These are phyloP conservation scores for Rhizophagus sp. DNA, from an alignment of 192 early-diverging fungal genomes.

Conservation along the genomic window DNA sequence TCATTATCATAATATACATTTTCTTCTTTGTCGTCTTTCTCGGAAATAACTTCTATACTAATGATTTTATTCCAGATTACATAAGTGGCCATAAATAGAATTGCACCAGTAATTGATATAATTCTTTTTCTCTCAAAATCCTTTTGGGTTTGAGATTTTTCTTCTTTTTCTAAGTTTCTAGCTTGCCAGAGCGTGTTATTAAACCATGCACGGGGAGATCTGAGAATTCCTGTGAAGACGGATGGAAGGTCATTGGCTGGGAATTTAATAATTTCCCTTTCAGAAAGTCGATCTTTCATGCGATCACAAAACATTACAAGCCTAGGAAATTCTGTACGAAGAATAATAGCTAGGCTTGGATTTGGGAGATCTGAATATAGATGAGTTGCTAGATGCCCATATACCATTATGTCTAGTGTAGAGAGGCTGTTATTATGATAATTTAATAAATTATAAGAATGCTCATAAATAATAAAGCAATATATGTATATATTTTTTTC, in stretches of 20 bases:
- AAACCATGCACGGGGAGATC: constrained; percentile 44
- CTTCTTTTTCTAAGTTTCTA: constrained; percentile 26
- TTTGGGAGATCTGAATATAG: constrained; percentile 73
- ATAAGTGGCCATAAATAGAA: constrained; percentile 50
- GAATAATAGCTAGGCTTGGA: constrained; percentile 64
- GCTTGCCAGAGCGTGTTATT: constrained; percentile 34
- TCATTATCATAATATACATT: background rate
- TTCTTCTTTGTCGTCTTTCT: background rate
- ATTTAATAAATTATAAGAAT: background rate
- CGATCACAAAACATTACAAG: constrained; percentile 65
- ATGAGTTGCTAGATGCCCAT: constrained; percentile 81
- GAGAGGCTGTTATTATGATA: constrained; percentile 51
- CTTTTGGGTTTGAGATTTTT: constrained; percentile 41
- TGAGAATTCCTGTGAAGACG: constrained; percentile 39
- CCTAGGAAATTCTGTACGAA: constrained; percentile 66
- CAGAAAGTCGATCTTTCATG: constrained; percentile 48
- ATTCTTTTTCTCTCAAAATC: constrained; percentile 58
- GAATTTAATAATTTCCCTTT: constrained; percentile 34
- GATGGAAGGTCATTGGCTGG: constrained; percentile 41
- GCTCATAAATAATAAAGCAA: background rate
- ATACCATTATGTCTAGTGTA: constrained; percentile 80
- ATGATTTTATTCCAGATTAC: constrained; percentile 66
- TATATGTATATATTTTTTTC: background rate
- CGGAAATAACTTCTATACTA: constrained; percentile 45
- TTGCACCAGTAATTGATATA: constrained; percentile 50